Percentiles rank a stretch among this genome's conserved stretches.
phyloP scores from a whole-genome alignment of 768 basidiomycete genomes.

The Tricholoma saponaceum region DNA sequence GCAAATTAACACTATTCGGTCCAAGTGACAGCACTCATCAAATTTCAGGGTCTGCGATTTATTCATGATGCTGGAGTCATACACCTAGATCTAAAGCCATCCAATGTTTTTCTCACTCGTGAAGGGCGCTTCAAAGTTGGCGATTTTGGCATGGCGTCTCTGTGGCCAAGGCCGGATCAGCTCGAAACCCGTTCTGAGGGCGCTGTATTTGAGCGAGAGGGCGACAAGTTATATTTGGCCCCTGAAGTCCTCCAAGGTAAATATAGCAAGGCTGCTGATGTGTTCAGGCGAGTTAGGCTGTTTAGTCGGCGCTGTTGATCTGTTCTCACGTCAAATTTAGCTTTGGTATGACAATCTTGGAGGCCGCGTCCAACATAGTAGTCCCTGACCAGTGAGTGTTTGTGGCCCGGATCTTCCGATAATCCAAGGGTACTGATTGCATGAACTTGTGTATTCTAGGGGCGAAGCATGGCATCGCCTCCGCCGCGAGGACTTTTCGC shows the following conservation, averaged over 20 bases:
- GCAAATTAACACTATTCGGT: constrained; percentile 33
- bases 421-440: constrained; percentile 20
- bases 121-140: constrained; percentile 93
- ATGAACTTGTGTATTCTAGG: constrained; percentile 37
- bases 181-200: constrained; percentile 23
- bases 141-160: constrained; percentile 97
- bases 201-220: constrained; percentile 84
- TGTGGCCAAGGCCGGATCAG: constrained; percentile 68
- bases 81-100: constrained; percentile 96
- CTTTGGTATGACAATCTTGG: constrained; percentile 93
- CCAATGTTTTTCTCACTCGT: constrained; percentile 88
- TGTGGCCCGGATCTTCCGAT: constrained; percentile 14
- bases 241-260: constrained; percentile 90
- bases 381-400: constrained; percentile 90
- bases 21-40: constrained; percentile 25
- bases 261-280: constrained; percentile 92
- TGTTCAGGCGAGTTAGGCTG: constrained; percentile 79
- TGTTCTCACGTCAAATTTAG: constrained; percentile 50
- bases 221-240: constrained; percentile 95
- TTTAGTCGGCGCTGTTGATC: constrained; percentile 23
- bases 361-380: constrained; percentile 92
- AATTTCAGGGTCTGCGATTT: constrained; percentile 72
- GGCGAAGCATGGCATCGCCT: constrained; percentile 94
- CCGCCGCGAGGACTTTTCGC: constrained; percentile 86
- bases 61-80: constrained; percentile 87